Evolutionary conservation across 2,329 filamentous ascomycete genomes (phyloP), one percentile per base, ranked within the genome.

Genomic region (Ceratocystis albifundus): DNA sequence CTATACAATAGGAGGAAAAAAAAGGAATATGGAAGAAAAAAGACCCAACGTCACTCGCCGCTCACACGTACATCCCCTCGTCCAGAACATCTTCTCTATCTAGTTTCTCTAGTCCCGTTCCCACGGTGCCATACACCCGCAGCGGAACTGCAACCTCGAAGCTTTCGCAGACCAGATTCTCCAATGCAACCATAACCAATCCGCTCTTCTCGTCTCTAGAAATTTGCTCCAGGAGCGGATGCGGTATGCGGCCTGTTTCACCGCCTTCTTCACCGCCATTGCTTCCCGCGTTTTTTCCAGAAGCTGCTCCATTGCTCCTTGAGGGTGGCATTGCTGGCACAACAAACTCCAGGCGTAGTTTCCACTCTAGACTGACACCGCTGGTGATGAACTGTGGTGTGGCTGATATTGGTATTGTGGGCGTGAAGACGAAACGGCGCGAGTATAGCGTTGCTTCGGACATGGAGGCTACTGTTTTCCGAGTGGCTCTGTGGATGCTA

Each of bases 301-400:
- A 12, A 15, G 64, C 32, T n/a, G 36, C 41, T 3, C 53, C 53
- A 44, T 61, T 61, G 30, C 36, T 20, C 45, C 25, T 62, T 45
- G 30, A 57, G 32, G 30, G 28, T 25, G 68, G 25, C 17, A 53
- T 62, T 7, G 61, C 46, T 4, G 89, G 87, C 4, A 93, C 93
- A 30, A 96, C 91, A 75, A 99, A 99, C 76, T 97, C 92, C 67
- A 99, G 85, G 1, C 90, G 81, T 44, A 99, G 79, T 74, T 88
- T 89, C 94, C 94, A 99, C 70, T 90, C 88, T 30, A 96, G 78
- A 69, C 84, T 88, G 3, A 99, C 84, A 1, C 92, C 92, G 69
- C 86, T 96, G 0, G 94, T 99, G 61, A 95, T 83, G 70, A 99
- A 96, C 69, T 94, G 91, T 0, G 94, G 94, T 0, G 92, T 96